phyloP scores from a whole-genome alignment of 768 basidiomycete genomes.

The Auricularia auricula-judae region DNA sequence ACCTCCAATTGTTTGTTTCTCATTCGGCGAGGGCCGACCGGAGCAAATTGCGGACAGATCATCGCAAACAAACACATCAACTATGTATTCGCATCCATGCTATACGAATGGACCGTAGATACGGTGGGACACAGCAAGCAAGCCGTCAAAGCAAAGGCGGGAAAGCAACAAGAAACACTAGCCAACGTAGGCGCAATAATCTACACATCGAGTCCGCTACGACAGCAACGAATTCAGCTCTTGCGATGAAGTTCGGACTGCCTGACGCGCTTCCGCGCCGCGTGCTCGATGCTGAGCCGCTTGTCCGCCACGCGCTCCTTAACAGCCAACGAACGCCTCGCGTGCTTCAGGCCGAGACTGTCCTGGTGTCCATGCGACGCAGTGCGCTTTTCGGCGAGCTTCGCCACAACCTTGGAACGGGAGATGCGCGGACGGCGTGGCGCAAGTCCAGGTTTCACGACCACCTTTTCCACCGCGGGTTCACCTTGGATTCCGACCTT shows the following conservation, averaged over 20 bases:
- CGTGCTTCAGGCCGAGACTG: background rate
- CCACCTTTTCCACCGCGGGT: conserved; percentile 28
- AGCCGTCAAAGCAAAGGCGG: too few species aligned
- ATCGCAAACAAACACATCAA: too few species aligned
- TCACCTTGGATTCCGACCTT: conserved; percentile 29
- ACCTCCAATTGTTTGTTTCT: too few species aligned
- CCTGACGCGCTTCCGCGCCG: background rate
- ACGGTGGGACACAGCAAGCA: too few species aligned
- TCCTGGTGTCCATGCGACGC: conserved; percentile 15
- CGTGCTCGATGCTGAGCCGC: background rate
- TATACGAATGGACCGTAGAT: too few species aligned
- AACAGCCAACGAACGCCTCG: background rate
- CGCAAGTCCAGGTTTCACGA: conserved; percentile 17
- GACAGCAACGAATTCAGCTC: background rate
- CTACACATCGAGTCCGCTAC: too few species aligned
- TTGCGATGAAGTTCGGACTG: background rate
- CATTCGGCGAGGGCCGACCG: too few species aligned
- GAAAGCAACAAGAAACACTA: too few species aligned
- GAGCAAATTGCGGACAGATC: too few species aligned
- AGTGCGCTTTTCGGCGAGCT: conserved; percentile 60
- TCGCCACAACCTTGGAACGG: conserved; percentile 69
- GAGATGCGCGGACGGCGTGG: conserved; percentile 69
- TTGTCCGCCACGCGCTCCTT: background rate
- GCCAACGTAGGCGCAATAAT: too few species aligned
- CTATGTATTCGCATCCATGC: too few species aligned